Conservation (phyloP, 164 flowering plant species). For the Brasenia schreberi region DNA sequence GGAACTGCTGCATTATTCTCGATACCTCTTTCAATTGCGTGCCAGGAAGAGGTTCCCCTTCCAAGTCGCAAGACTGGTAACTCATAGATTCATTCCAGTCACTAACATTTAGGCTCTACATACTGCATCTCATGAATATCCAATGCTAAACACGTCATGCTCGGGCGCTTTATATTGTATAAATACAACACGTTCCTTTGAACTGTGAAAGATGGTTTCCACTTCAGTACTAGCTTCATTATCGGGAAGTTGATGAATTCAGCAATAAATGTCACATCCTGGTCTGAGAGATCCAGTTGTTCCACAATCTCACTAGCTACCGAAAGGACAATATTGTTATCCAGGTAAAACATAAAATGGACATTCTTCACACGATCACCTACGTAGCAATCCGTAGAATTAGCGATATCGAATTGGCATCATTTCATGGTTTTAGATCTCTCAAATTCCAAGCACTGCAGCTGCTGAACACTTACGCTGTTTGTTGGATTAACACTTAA, state of each 20-base stretch:
- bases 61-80: too few species aligned
- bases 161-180: too few species aligned
- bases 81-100: too few species aligned
- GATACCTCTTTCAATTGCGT: too few species aligned
- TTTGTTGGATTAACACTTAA: conserved; percentile 11
- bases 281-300: conserved; percentile 55
- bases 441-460: conserved; percentile 27
- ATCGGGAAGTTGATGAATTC: conserved; percentile 55
- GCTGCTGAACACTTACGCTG: conserved; percentile 12
- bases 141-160: too few species aligned
- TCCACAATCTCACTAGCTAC: conserved; percentile 87
- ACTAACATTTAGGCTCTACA: too few species aligned
- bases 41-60: too few species aligned
- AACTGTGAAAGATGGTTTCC: conserved; percentile 33
- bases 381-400: conserved; percentile 46
- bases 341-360: conserved; percentile 55
- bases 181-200: too few species aligned
- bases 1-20: too few species aligned
- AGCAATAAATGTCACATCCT: conserved; percentile 66
- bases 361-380: conserved; percentile 46
- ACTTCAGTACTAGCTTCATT: conserved; percentile 35
- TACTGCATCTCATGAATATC: too few species aligned
- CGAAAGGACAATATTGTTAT: conserved; percentile 56
- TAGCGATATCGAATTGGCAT: conserved; percentile 48
- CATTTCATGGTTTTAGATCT: conserved; percentile 40